A percentile compares a stretch with the other conserved stretches of the same genome.
Evolutionary conservation across 371 early-diverging fungal genomes (phyloP).

Genomic region (Apophysomyces sp.): DNA sequence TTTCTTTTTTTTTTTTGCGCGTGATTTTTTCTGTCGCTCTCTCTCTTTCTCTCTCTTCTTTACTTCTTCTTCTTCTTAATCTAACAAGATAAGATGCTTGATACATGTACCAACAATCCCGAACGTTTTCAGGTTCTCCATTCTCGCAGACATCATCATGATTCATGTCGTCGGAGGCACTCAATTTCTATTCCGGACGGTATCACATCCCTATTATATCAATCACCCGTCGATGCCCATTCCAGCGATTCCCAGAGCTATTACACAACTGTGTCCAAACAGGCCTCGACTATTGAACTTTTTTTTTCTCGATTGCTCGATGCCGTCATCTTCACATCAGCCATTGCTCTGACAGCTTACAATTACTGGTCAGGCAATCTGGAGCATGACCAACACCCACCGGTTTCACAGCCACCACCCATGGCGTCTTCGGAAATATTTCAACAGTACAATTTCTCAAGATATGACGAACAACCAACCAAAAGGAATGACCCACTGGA

Average conservation of each 20-base stretch:
- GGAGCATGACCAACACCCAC: neutral
- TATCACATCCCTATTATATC: neutral
- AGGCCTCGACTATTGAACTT: constrained; percentile 21
- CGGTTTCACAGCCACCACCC: constrained; percentile 8
- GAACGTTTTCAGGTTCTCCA: neutral
- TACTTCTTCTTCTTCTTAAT: neutral
- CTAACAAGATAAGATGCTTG: neutral
- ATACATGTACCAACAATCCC: neutral
- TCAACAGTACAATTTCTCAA: too few species aligned
- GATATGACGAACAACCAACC: neutral
- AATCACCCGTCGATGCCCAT: neutral
- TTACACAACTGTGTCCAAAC: neutral
- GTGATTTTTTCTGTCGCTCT: neutral
- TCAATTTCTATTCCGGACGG: neutral
- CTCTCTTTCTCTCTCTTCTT: neutral
- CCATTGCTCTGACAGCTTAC: constrained; percentile 42
- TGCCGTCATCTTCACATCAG: constrained; percentile 45
- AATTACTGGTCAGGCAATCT: constrained; percentile 37
- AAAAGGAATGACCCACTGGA: constrained; percentile 9
- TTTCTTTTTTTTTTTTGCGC: constrained; percentile 2
- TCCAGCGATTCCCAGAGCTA: neutral
- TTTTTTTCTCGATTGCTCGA: constrained; percentile 37
- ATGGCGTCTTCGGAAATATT: neutral
- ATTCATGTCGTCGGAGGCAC: neutral
- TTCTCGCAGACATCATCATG: neutral